Evolutionary conservation across 2,329 filamentous ascomycete genomes (phyloP), one percentile per base, ranked within the genome.

Genomic region (Penicillium occitanis): DNA sequence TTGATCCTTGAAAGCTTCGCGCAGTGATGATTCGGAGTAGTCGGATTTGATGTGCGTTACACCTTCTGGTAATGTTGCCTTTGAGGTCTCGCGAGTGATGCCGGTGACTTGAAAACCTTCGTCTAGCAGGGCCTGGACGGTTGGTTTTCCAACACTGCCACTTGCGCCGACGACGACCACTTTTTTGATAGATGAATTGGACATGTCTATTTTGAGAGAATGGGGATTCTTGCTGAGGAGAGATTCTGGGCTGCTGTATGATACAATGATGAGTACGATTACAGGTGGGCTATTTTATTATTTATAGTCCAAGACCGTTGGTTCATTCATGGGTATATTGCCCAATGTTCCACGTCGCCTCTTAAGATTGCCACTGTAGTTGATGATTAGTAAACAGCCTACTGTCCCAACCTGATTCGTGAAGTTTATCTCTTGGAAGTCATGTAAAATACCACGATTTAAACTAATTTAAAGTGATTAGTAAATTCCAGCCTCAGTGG

Each of bases 1-100:
- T 46, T 70, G 67, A 2, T 62, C 68, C 57, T 68, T 59, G 22
- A 74, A 68, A 5, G 67, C 70, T 28, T 62, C 60, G 5, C 33
- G 60, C 2, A 51, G 33, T 37, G 60, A 62, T 17, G 46, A 33
- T 62, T 33, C 44, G 22, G 60, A 62, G 30, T 40, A 62, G 17
- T 51, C 60, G 17, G 60, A n/a, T 51, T 51, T 62, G n/a, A 51
- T 46, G n/a, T 62, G 60, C 14, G 3, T 14, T 19, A 40, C 60
- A 2, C 60, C 60, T 25, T 51, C 46, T 4, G 60, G 60, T 10
- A 62, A 28, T 17, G 46, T 40, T 50, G 60, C 44, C 3, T 51
- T 62, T 62, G 60, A 62, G 4, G 30, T 62, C 33, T 62, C 46
- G 8, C 60, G 60, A 17, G 60, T 51, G 30, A 62, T n/a, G 25